Evolutionary conservation across 2,329 filamentous ascomycete species (phyloP).

Genomic region (Aspergillus piperis): DNA sequence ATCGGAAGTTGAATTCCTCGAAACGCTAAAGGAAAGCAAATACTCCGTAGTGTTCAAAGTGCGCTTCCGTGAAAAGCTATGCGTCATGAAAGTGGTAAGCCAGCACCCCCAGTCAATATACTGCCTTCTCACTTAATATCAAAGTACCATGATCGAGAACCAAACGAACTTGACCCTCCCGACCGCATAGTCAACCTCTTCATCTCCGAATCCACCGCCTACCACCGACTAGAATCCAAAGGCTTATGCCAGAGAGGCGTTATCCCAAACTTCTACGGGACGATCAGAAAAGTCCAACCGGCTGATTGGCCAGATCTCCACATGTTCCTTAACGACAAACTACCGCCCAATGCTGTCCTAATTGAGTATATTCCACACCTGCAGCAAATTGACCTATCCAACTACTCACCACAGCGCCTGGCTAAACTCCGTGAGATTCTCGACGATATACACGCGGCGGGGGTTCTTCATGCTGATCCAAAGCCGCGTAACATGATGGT

Average conservation of each 20-base stretch:
- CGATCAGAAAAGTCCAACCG: constrained; percentile 15
- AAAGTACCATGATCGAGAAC: constrained; percentile 17
- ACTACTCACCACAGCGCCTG: too few species aligned
- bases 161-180: constrained; percentile 10
- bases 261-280: constrained; percentile 22
- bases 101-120: neutral
- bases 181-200: constrained; percentile 20
- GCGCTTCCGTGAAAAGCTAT: neutral
- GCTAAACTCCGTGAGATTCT: too few species aligned
- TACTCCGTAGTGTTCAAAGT: neutral
- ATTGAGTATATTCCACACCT: too few species aligned
- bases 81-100: neutral
- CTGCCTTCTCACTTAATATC: neutral
- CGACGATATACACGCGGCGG: constrained; percentile 13
- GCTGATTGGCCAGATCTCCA: constrained; percentile 8
- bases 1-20: neutral
- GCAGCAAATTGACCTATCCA: too few species aligned
- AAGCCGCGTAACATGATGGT: constrained; percentile 24
- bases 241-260: constrained; percentile 19
- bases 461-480: constrained; percentile 20
- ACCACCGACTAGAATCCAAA: constrained; percentile 19
- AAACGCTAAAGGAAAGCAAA: neutral
- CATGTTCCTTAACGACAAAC: constrained; percentile 19
- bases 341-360: neutral
- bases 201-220: constrained; percentile 20